phyloP scores from a whole-genome alignment of 2,329 filamentous ascomycete genomes.

The Xylaria sp. region DNA sequence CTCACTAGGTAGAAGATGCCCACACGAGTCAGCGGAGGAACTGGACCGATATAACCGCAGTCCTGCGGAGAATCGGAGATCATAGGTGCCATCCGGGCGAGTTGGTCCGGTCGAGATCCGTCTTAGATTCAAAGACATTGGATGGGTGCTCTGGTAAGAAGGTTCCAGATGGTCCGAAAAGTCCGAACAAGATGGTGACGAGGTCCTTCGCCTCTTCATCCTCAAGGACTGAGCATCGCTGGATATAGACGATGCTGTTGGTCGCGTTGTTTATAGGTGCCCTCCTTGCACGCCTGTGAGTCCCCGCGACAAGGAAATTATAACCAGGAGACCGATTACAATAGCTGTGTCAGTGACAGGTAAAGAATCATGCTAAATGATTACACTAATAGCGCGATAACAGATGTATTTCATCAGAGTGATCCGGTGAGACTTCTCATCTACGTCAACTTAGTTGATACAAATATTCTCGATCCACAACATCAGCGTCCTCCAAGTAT shows the following conservation, averaged over 20 bases:
- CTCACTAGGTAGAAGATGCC: slow-evolving; percentile 26
- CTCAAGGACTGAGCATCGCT: slow-evolving; percentile 21
- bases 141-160: slow-evolving; percentile 4
- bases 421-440: slow-evolving; percentile 30
- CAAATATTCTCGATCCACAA: slow-evolving; percentile 39
- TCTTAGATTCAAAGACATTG: not conserved
- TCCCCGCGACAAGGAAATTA: slow-evolving; percentile 16
- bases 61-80: slow-evolving; percentile 23
- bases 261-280: slow-evolving; percentile 19
- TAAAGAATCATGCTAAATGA: slow-evolving; percentile 34
- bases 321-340: slow-evolving; percentile 18
- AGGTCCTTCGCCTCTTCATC: slow-evolving; percentile 22
- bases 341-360: slow-evolving; percentile 19
- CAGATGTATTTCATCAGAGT: slow-evolving; percentile 36
- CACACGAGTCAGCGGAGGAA: slow-evolving; percentile 25
- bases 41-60: slow-evolving; percentile 30
- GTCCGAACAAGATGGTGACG: not conserved
- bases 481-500: slow-evolving; percentile 17
- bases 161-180: slow-evolving; percentile 15
- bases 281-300: slow-evolving; percentile 21
- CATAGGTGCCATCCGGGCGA: not conserved
- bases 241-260: slow-evolving; percentile 24
- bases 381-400: slow-evolving; percentile 26
- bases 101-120: slow-evolving; percentile 1
- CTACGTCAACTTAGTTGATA: slow-evolving; percentile 32